Evolutionary conservation across 2,329 filamentous ascomycete species (phyloP).

Genomic region (Trichoderma aggressivum): DNA sequence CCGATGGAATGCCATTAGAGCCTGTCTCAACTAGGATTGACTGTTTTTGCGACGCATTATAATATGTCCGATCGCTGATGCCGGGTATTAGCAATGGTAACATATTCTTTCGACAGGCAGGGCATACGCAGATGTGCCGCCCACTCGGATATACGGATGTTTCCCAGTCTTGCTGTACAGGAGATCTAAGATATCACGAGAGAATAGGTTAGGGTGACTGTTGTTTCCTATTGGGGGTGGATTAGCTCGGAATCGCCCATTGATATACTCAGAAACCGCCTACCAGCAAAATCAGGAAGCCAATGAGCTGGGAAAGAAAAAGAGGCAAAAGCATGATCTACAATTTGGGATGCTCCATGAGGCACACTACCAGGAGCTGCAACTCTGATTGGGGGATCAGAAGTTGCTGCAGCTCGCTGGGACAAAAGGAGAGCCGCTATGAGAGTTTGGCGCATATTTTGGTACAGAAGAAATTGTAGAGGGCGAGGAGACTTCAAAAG

Average conservation of each 20-base stretch:
- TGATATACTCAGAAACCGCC: not conserved
- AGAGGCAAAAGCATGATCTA: constrained; percentile 5
- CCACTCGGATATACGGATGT: not conserved
- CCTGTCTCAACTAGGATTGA: not conserved
- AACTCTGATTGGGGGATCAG: not conserved
- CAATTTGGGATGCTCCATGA: not conserved
- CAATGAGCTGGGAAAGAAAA: constrained; percentile 7
- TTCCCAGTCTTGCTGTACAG: constrained; percentile 4
- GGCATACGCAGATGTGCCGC: constrained; percentile 2
- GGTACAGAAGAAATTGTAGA: not conserved
- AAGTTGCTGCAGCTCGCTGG: not conserved
- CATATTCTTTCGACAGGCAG: no score
- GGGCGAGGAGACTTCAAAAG: no score
- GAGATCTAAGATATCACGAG: constrained; percentile 1
- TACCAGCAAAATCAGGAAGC: constrained; percentile 6
- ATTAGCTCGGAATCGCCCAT: not conserved
- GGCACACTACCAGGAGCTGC: not conserved
- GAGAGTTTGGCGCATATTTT: not conserved
- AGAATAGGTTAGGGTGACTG: not conserved
- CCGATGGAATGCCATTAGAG: constrained; percentile 1
- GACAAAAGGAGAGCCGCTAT: not conserved
- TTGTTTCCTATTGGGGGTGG: not conserved
- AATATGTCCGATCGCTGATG: not conserved
- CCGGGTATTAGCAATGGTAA: not conserved
- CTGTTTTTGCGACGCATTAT: not conserved